A percentile compares a stretch with the other conserved stretches of the same genome.
phyloP scores from a whole-genome alignment of 345 rosid genomes.

The Acer saccharum region DNA sequence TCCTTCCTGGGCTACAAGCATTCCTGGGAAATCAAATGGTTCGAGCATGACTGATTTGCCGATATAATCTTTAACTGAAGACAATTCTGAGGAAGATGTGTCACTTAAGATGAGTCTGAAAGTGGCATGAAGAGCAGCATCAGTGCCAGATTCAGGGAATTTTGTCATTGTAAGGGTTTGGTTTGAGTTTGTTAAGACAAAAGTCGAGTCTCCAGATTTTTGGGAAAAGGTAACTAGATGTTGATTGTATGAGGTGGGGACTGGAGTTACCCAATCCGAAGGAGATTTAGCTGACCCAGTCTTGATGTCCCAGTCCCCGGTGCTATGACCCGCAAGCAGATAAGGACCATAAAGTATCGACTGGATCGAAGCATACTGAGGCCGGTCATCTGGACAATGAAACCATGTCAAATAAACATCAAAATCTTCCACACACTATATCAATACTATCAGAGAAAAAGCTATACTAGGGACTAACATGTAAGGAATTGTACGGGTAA shows the following conservation, averaged over 20 bases:
- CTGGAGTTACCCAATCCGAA: conserved; percentile 59
- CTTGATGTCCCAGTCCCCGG: conserved; percentile 69
- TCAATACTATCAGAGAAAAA: neutral
- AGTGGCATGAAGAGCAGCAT: conserved; percentile 58
- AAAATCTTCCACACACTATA: neutral
- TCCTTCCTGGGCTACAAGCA: conserved; percentile 51
- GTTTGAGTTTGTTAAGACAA: conserved; percentile 61
- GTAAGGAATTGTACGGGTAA: neutral
- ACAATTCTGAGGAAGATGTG: conserved; percentile 12
- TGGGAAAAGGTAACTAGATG: conserved; percentile 69
- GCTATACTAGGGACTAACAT: neutral
- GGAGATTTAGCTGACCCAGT: conserved; percentile 38
- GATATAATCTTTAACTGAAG: conserved; percentile 31
- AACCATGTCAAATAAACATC: conserved; percentile 7
- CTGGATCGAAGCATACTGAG: conserved; percentile 64
- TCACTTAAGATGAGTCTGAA: conserved; percentile 57
- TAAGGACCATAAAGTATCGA: conserved; percentile 93
- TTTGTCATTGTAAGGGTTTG: conserved; percentile 63
- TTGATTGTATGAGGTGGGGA: conserved; percentile 53
- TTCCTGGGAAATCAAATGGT: conserved; percentile 81
- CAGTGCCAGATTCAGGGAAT: conserved; percentile 57
- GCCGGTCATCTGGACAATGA: conserved; percentile 64
- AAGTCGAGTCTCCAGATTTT: conserved; percentile 42
- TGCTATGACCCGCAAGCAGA: conserved; percentile 71
- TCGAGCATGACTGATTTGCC: conserved; percentile 69